These are phyloP conservation scores for Tremellales sp. DNA, from an alignment of 1,284 basidiomycete genomes.

Conservation along the genomic window DNA sequence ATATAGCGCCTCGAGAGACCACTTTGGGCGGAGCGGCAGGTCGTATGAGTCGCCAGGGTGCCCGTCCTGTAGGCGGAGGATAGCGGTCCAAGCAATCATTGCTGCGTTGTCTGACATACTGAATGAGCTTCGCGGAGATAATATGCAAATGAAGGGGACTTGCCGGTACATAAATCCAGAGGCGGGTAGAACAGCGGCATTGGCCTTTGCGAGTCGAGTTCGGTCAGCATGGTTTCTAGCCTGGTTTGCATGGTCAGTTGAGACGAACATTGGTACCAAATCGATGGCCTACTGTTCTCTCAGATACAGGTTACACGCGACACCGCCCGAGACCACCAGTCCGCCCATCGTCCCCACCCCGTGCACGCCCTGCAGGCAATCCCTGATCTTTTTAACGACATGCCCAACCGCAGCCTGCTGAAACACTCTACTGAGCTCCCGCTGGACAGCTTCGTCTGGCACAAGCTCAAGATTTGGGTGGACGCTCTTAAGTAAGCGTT, in stretches of 20 bases:
- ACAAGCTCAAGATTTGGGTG: too few relatives aligned
- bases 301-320: slow-evolving; percentile 75
- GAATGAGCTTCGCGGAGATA: slow-evolving; percentile 2
- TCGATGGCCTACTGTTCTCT: slow-evolving; percentile 55
- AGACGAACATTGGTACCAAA: too few relatives aligned
- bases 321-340: slow-evolving; percentile 82
- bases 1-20: slow-evolving; percentile 54
- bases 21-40: slow-evolving; percentile 43
- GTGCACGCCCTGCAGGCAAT: slow-evolving; percentile 22
- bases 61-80: slow-evolving; percentile 66
- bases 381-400: slow-evolving; percentile 65
- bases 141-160: slow-evolving; percentile 8
- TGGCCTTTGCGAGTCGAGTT: neutral
- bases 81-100: slow-evolving; percentile 89
- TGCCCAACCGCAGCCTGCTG: slow-evolving; percentile 68
- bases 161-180: slow-evolving; percentile 73
- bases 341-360: slow-evolving; percentile 51
- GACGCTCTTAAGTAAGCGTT: slow-evolving; percentile 19
- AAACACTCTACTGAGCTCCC: slow-evolving; percentile 62
- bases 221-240: too few relatives aligned
- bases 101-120: slow-evolving; percentile 73
- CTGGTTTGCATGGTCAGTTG: too few relatives aligned
- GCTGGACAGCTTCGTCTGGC: slow-evolving; percentile 20
- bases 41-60: slow-evolving; percentile 55
- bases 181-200: slow-evolving; percentile 60